Percentiles rank a stretch among this genome's conserved stretches.
Conservation (phyloP, 2,329 filamentous ascomycete species). For the Penicillium nordicum region DNA sequence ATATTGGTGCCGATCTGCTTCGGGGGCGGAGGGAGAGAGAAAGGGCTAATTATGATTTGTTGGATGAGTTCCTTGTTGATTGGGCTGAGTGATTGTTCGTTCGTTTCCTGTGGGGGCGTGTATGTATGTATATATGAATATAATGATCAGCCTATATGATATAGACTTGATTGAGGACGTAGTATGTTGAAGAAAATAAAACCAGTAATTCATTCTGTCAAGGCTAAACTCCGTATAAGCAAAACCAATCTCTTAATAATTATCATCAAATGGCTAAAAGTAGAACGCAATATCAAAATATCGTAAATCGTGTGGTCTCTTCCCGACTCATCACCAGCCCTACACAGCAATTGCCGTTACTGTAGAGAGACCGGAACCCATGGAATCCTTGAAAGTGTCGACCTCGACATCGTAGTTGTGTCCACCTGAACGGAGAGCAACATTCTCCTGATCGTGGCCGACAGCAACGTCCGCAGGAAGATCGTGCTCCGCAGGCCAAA, state of each 20-base stretch:
- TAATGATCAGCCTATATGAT: not conserved
- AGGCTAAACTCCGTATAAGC: not conserved
- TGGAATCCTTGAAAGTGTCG: not conserved
- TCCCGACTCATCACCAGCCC: not conserved
- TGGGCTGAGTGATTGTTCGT: not conserved
- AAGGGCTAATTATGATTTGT: not conserved
- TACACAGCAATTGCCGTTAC: constrained; percentile 1
- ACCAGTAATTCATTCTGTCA: not conserved
- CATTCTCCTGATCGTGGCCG: not conserved
- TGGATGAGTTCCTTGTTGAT: constrained; percentile 8
- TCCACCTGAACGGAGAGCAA: not conserved
- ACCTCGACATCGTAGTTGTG: not conserved
- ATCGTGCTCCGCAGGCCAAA: constrained; percentile 48
- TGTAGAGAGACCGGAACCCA: not conserved
- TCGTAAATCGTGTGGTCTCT: not conserved
- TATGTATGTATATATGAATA: not conserved
- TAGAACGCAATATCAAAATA: not conserved
- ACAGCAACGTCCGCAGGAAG: not conserved
- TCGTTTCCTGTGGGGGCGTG: too few relatives aligned
- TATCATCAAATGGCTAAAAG: not conserved
- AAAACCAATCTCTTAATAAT: not conserved
- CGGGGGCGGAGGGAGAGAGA: constrained; percentile 1
- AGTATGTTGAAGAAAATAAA: not conserved
- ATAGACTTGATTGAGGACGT: not conserved
- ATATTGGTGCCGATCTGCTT: constrained; percentile 9